A percentile compares a stretch with the other conserved stretches of the same genome.
phyloP scores from a whole-genome alignment of 352 stramenopile species.

The Phytophthora boehmeriae region DNA sequence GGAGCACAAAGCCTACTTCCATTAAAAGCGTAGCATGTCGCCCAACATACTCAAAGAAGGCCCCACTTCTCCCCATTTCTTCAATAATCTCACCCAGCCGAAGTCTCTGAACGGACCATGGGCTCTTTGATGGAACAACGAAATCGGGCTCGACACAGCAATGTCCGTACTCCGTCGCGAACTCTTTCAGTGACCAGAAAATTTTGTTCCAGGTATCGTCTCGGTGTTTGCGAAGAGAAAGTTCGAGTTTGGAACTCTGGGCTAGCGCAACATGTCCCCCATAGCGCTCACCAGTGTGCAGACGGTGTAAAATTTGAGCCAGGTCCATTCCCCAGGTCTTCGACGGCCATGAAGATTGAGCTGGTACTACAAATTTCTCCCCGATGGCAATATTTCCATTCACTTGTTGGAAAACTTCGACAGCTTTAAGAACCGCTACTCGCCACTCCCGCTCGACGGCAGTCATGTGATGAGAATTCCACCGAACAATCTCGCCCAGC shows the following conservation, averaged over 20 bases:
- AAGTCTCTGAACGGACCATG: slow-evolving; percentile 31
- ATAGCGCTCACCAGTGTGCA: slow-evolving; percentile 27
- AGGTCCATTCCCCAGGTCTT: slow-evolving; percentile 37
- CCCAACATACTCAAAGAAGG: slow-evolving; percentile 25
- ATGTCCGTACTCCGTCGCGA: slow-evolving; percentile 17
- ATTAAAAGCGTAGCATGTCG: slow-evolving; percentile 21
- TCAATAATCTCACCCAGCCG: slow-evolving; percentile 30
- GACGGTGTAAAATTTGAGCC: slow-evolving; percentile 19
- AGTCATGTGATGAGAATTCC: slow-evolving; percentile 27
- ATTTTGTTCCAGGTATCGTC: slow-evolving; percentile 29
- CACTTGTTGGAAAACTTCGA: slow-evolving; percentile 22
- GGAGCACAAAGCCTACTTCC: slow-evolving; percentile 20
- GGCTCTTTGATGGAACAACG: slow-evolving; percentile 12
- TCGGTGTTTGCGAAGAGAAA: slow-evolving; percentile 15
- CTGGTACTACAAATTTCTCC: slow-evolving; percentile 25
- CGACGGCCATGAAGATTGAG: slow-evolving; percentile 22
- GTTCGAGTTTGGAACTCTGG: slow-evolving; percentile 13
- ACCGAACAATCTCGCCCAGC: slow-evolving; percentile 25
- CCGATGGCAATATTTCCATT: slow-evolving; percentile 10
- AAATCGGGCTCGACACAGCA: slow-evolving; percentile 26
- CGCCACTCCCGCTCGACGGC: slow-evolving; percentile 28
- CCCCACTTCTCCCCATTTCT: slow-evolving; percentile 27
- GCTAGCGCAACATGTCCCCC: slow-evolving; percentile 25
- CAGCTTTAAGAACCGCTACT: slow-evolving; percentile 23
- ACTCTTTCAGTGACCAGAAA: slow-evolving; percentile 17